A percentile compares a stretch with the other conserved stretches of the same genome.
These are phyloP conservation scores for Phytophthora chlamydospora DNA, from an alignment of 352 stramenopile genomes.

Conservation along the genomic window DNA sequence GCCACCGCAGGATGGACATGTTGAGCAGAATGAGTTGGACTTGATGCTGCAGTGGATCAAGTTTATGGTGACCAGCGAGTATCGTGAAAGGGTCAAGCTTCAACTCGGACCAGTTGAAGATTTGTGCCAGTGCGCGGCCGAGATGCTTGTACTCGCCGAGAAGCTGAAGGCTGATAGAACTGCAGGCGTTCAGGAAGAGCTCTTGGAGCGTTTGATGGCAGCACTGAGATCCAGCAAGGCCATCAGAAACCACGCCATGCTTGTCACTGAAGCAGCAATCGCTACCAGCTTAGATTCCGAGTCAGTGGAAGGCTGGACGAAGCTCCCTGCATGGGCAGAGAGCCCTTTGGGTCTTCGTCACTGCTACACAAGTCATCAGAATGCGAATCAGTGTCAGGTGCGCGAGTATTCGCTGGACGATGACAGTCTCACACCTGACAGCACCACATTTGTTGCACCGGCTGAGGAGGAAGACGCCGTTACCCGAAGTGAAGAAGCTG, in stretches of 20 bases:
- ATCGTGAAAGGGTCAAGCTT: constrained; percentile 69
- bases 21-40: constrained; percentile 37
- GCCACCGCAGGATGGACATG: constrained; percentile 1
- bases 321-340: constrained; percentile 46
- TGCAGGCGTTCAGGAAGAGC: constrained; percentile 2
- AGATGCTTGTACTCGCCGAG: constrained; percentile 52
- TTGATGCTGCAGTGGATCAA: constrained; percentile 64
- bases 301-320: constrained; percentile 33
- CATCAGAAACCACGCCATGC: constrained; percentile 50
- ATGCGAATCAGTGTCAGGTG: constrained; percentile 30
- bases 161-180: constrained; percentile 28
- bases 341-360: constrained; percentile 55
- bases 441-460: constrained; percentile 38
- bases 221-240: constrained; percentile 53
- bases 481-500: constrained; percentile 11
- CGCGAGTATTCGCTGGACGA: constrained; percentile 55
- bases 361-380: constrained; percentile 35
- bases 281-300: constrained; percentile 15
- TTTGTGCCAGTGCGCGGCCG: constrained; percentile 61
- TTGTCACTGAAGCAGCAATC: constrained; percentile 37
- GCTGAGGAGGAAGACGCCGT: constrained; percentile 35
- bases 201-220: constrained; percentile 46
- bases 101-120: constrained; percentile 61
- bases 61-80: constrained; percentile 68
- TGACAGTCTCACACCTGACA: constrained; percentile 43